phyloP scores from a whole-genome alignment of 345 rosid genomes.

The Eucalyptus cloeziana region DNA sequence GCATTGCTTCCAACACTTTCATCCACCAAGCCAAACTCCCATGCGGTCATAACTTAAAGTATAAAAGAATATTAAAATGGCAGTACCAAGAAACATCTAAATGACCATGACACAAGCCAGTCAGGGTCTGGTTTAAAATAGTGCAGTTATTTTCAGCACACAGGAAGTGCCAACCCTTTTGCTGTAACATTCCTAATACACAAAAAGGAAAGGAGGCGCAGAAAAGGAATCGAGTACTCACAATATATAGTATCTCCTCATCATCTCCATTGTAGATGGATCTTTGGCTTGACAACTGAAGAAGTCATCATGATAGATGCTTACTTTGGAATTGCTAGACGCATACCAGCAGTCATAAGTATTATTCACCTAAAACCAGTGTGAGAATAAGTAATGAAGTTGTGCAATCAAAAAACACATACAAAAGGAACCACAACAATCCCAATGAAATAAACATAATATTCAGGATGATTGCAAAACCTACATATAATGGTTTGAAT shows the following conservation, averaged over 20 bases:
- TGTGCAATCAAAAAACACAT: not conserved
- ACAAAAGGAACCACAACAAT: not conserved
- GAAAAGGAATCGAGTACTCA: no score
- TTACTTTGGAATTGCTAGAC: slow-evolving; percentile 50
- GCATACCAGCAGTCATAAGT: slow-evolving; percentile 91
- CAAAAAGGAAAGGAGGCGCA: no score
- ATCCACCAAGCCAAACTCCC: not conserved
- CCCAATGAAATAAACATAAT: not conserved
- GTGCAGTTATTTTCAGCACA: no score
- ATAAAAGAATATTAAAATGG: not conserved
- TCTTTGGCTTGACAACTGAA: slow-evolving; percentile 62
- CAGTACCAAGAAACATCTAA: no score
- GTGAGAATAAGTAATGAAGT: not conserved
- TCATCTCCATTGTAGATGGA: slow-evolving; percentile 38
- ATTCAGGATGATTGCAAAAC: not conserved
- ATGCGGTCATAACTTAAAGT: not conserved
- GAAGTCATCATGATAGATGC: slow-evolving; percentile 49
- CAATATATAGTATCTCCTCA: no score
- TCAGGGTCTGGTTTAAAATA: no score
- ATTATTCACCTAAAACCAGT: slow-evolving; percentile 48
- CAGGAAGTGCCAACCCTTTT: no score
- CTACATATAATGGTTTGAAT: not conserved
- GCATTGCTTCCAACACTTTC: not conserved
- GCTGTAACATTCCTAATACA: no score
- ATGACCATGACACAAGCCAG: not conserved